These are phyloP conservation scores for Boletus subcaerulescens DNA, from an alignment of 768 basidiomycete genomes.

Conservation along the genomic window DNA sequence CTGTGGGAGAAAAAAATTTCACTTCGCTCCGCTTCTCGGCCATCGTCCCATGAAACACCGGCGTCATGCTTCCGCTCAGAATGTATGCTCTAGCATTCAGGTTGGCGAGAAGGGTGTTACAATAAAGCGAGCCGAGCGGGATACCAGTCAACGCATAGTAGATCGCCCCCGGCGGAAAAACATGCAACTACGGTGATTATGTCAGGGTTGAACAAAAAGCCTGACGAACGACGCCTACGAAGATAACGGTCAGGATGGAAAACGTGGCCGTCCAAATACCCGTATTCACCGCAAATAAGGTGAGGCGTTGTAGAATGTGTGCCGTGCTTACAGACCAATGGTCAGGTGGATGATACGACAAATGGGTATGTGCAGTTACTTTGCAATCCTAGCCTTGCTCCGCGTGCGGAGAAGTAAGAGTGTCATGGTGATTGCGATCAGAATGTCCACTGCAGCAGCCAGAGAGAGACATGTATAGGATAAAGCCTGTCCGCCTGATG, in stretches of 20 bases:
- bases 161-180: not conserved
- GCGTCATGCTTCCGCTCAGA: too few relatives aligned
- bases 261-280: constrained; percentile 50
- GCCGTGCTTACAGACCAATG: not conserved
- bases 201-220: not conserved
- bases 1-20: too few relatives aligned
- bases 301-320: constrained; percentile 8
- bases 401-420: constrained; percentile 3
- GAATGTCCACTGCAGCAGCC: constrained; percentile 4
- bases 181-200: not conserved
- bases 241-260: constrained; percentile 43
- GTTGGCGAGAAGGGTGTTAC: too few relatives aligned
- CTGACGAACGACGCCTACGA: constrained; percentile 35
- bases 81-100: too few relatives aligned
- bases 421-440: constrained; percentile 4
- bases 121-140: not conserved
- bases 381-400: not conserved
- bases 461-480: not conserved
- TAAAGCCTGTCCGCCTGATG: not conserved
- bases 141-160: not conserved
- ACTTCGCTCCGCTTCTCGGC: too few relatives aligned
- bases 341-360: not conserved
- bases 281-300: constrained; percentile 3
- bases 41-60: too few relatives aligned
- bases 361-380: not conserved